These are phyloP conservation scores for Asparagopsis taxiformis DNA, from an alignment of 31 red algal species.

Conservation along the genomic window DNA sequence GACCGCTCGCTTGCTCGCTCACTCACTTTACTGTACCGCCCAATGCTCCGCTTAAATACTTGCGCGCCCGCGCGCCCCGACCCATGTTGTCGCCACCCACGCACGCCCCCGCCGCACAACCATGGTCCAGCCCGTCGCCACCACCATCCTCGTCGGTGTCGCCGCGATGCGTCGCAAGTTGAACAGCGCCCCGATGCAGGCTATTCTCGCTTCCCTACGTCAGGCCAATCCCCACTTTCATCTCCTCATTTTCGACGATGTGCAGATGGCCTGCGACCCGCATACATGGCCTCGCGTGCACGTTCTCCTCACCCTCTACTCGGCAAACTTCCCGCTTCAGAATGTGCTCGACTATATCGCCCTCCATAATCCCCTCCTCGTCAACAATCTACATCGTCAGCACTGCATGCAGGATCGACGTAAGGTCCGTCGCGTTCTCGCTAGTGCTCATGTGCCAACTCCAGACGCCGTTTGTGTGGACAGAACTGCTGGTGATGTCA, in stretches of 20 bases:
- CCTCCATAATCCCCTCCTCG: slow-evolving; percentile 48
- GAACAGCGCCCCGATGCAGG: slow-evolving; percentile 33
- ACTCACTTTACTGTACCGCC: no score
- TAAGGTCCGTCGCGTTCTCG: slow-evolving; percentile 48
- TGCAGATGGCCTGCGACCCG: slow-evolving; percentile 9
- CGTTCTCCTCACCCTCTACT: slow-evolving; percentile 77
- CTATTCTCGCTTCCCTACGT: slow-evolving; percentile 39
- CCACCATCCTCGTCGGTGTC: slow-evolving; percentile 42
- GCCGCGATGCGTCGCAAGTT: slow-evolving; percentile 39
- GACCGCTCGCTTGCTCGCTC: no score
- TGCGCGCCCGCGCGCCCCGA: no score
- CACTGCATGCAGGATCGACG: slow-evolving; percentile 60
- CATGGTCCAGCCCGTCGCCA: not conserved
- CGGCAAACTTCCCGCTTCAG: slow-evolving; percentile 74
- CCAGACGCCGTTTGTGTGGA: slow-evolving; percentile 45
- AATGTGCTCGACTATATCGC: slow-evolving; percentile 60
- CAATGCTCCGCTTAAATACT: no score
- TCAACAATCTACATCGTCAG: slow-evolving; percentile 76
- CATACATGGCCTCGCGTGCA: slow-evolving; percentile 80
- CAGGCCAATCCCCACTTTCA: not conserved
- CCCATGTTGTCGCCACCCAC: no score
- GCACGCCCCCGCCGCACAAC: no score
- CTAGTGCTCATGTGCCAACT: slow-evolving; percentile 40
- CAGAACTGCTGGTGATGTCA: slow-evolving; percentile 24
- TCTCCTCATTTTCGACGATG: slow-evolving; percentile 42